Conservation (phyloP, 441 rosid species). For the Arabidopsis hybrid region DNA sequence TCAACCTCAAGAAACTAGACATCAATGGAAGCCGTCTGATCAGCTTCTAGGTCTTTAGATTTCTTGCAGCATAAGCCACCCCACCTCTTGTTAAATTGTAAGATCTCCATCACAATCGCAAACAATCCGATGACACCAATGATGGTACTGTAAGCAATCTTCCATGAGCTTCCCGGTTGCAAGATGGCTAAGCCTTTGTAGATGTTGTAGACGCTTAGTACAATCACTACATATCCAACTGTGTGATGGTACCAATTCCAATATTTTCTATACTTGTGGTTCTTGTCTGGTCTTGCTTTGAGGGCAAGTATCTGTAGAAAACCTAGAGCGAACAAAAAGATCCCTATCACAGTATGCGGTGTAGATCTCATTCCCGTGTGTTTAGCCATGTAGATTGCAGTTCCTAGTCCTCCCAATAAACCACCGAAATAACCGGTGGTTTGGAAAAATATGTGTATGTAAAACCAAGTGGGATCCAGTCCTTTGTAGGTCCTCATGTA, state of each 20-base stretch:
- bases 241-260: constrained; percentile 64
- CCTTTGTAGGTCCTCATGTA: constrained; percentile 55
- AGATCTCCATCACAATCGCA: constrained; percentile 45
- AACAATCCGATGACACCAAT: constrained; percentile 45
- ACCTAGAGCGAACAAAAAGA: constrained; percentile 50
- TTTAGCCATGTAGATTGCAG: constrained; percentile 47
- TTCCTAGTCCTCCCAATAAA: constrained; percentile 61
- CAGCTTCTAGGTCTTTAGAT: constrained; percentile 2
- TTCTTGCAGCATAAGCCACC: constrained; percentile 11
- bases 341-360: constrained; percentile 54
- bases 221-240: constrained; percentile 53
- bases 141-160: constrained; percentile 47
- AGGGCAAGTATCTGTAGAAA: constrained; percentile 57
- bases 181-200: constrained; percentile 57
- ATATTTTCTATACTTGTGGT: constrained; percentile 61
- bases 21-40: not conserved
- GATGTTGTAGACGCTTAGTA: constrained; percentile 51
- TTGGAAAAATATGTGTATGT: constrained; percentile 52
- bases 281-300: constrained; percentile 58
- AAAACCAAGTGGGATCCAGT: constrained; percentile 61
- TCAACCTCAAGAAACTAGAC: no score
- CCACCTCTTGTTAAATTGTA: constrained; percentile 23
- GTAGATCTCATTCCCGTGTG: constrained; percentile 37
- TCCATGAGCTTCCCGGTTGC: constrained; percentile 55
- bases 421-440: constrained; percentile 51